A percentile compares a stretch with the other conserved stretches of the same genome.
phyloP scores from a whole-genome alignment of 2,329 filamentous ascomycete species.

The Aspergillus proliferans region DNA sequence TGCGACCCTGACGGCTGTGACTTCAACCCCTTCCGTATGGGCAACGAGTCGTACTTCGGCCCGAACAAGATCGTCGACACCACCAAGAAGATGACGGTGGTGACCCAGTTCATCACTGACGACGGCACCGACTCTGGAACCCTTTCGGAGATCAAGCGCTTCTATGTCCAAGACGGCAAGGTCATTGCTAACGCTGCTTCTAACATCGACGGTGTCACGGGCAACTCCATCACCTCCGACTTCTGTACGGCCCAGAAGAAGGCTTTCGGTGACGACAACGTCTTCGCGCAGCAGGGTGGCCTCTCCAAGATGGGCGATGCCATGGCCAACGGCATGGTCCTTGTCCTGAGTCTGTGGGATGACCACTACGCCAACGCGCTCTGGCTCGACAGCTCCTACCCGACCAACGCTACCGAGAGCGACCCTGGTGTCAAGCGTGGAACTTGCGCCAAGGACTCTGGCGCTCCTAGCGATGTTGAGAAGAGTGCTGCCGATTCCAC shows the following conservation, averaged over 20 bases:
- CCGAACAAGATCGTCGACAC: conserved; percentile 54
- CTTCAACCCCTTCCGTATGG: conserved; percentile 63
- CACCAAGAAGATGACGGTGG: conserved; percentile 54
- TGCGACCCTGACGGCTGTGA: conserved; percentile 68
- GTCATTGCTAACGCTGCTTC: conserved; percentile 52
- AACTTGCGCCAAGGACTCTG: conserved; percentile 47
- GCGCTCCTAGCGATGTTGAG: conserved; percentile 48
- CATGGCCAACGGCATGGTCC: conserved; percentile 45
- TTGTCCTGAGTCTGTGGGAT: conserved; percentile 57
- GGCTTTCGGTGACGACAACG: conserved; percentile 49
- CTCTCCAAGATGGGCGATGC: conserved; percentile 26
- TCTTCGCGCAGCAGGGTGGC: conserved; percentile 51
- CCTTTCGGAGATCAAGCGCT: conserved; percentile 56
- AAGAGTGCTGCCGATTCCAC: conserved; percentile 40
- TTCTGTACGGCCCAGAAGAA: conserved; percentile 54
- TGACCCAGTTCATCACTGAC: conserved; percentile 59
- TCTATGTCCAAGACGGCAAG: conserved; percentile 58
- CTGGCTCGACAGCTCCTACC: conserved; percentile 65
- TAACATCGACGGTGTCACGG: conserved; percentile 41
- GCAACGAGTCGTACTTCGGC: conserved; percentile 59
- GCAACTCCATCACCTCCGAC: conserved; percentile 50
- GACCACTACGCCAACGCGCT: conserved; percentile 64
- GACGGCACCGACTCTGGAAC: conserved; percentile 45
- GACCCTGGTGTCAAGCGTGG: conserved; percentile 48
- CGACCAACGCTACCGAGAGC: conserved; percentile 39